A percentile compares a stretch with the other conserved stretches of the same genome.
Conservation (phyloP, 257 asterid genomes). For the Lycium ferocissimum region DNA sequence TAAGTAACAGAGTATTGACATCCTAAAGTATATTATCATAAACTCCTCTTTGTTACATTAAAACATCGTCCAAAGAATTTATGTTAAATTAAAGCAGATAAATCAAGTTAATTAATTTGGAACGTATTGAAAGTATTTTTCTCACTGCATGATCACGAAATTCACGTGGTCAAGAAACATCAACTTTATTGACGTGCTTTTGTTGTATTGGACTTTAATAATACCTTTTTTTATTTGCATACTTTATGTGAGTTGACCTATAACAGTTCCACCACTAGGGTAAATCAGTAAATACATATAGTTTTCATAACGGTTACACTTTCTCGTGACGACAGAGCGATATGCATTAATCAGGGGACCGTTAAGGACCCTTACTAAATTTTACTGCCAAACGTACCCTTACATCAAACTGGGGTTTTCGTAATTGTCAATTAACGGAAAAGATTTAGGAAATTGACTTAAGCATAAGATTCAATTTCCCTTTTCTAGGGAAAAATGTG, state of each 20-base stretch:
- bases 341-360: not conserved
- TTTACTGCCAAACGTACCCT: conserved; percentile 28
- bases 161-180: conserved; percentile 27
- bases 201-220: not conserved
- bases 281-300: not conserved
- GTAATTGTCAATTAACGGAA: not conserved
- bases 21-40: not conserved
- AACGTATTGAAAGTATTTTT: not conserved
- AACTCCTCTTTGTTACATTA: not conserved
- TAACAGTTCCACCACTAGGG: not conserved
- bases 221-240: not conserved
- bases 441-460: not conserved
- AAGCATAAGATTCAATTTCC: conserved; percentile 20
- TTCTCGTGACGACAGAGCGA: conserved; percentile 20
- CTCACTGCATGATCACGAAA: not conserved
- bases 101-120: not conserved
- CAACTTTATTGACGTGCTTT: conserved; percentile 29
- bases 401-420: not conserved
- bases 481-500: conserved; percentile 37
- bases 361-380: conserved; percentile 24
- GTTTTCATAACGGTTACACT: conserved; percentile 20
- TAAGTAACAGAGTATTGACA: not conserved
- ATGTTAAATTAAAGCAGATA: not conserved
- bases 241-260: conserved; percentile 26
- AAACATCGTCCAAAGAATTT: not conserved